phyloP scores from a whole-genome alignment of 148 eudicot genomes.

The Pouteria glomerata region DNA sequence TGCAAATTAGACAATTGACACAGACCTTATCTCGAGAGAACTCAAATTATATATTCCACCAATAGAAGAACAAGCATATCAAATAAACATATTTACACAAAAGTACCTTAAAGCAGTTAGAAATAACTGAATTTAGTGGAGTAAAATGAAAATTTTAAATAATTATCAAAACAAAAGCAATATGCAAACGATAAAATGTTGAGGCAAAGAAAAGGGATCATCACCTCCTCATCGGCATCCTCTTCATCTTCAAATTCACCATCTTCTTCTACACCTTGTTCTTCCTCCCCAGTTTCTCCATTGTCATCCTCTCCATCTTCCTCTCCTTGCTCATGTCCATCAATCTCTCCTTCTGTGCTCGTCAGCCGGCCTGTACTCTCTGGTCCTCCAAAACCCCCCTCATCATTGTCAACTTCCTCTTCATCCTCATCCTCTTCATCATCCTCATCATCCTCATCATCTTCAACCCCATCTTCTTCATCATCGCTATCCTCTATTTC shows the following conservation, averaged over 20 bases:
- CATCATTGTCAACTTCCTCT: conserved; percentile 63
- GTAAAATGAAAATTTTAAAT: background rate
- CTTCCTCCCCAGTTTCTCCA: conserved; percentile 79
- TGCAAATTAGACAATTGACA: background rate
- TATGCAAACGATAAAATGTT: background rate
- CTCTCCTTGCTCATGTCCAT: conserved; percentile 86
- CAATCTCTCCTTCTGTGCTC: conserved; percentile 68
- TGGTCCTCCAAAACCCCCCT: conserved; percentile 42
- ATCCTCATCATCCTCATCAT: conserved; percentile 47
- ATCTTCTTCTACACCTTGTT: conserved; percentile 43
- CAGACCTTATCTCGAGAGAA: background rate
- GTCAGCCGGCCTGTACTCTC: conserved; percentile 40
- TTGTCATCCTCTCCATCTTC: conserved; percentile 67
- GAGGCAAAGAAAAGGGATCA: conserved; percentile 4
- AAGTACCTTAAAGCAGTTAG: background rate
- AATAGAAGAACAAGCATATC: too few relatives aligned
- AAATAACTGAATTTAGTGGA: background rate
- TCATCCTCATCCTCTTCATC: conserved; percentile 62
- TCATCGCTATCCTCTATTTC: conserved; percentile 41
- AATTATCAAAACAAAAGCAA: background rate
- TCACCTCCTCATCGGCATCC: conserved; percentile 60
- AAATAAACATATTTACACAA: background rate
- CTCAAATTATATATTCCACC: too few relatives aligned
- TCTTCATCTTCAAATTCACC: conserved; percentile 50
- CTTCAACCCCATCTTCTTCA: conserved; percentile 46